Base-by-base conservation (phyloP, 108 stramenopile genomes). In the Ochromonas danica region DNA sequence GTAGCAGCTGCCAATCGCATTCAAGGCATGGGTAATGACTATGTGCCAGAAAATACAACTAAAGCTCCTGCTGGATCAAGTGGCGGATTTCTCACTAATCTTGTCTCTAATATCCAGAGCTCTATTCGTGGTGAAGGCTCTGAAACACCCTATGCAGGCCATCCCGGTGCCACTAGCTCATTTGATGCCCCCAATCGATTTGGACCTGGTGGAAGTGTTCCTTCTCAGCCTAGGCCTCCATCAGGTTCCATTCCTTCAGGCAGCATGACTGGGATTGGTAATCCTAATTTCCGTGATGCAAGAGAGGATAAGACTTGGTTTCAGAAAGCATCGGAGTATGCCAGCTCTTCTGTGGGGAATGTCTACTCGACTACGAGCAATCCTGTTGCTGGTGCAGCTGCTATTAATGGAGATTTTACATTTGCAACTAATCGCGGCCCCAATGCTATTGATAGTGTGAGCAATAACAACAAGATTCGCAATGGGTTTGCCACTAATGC, bases 341-440 rank as follows among this genome's bases (percentile, higher is more conserved):
- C 35, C 3, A 14, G 14, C 3, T 14, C 45, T 22, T 14, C 14
- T 51, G 45, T 51, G 6, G 45, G 45, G 45, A 51, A 51, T 51
- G 6, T 22, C 6, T 51, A 51, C 45, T 31, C 30, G 17, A 57
- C 51, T 17, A 57, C 51, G 17, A 57, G 51, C 51, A 22, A 10
- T 22, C 51, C 51, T 17, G 51, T 57, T 57, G 77, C 36, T 81
- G 33, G 81, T 80, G 77, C 79, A 79, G 14, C 71, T 79, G 62
- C 72, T 71, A n/a, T n/a, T n/a, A n/a, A n/a, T n/a, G 38, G 81
- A 78, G 33, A 81, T 71, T 70, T 71, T 78, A 0, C 71, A 63
- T 81, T 80, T 72, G 30, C 22, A 1, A 81, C 31, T 61, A 82
- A 82, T 77, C n/a, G 82, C 1, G 82, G 82, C 0, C 40, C 82